phyloP scores from a whole-genome alignment of 768 basidiomycete genomes.

The Pleurotus citrinopileatus region DNA sequence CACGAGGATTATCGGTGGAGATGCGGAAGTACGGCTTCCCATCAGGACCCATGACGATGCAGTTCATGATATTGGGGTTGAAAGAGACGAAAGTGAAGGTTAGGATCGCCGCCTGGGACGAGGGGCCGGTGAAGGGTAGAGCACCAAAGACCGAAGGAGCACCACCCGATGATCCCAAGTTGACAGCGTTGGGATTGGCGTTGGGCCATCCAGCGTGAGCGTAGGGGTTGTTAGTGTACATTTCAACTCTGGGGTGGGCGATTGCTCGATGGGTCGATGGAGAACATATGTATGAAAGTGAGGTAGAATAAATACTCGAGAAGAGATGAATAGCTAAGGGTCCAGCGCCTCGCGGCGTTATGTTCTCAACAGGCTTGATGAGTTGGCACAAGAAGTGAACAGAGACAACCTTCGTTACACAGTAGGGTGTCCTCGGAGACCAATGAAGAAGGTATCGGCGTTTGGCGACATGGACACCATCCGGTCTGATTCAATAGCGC shows the following conservation, averaged over 20 bases:
- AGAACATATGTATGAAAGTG: background rate
- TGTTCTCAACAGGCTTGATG: background rate
- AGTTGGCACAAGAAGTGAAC: background rate
- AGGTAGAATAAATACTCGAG: background rate
- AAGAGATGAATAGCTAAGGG: background rate
- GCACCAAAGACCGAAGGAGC: constrained; percentile 62
- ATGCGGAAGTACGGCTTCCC: constrained; percentile 46
- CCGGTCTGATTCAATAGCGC: too few relatives aligned
- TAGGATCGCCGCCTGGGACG: constrained; percentile 27
- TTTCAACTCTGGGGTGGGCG: too few relatives aligned
- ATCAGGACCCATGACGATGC: constrained; percentile 47
- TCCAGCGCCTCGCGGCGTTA: background rate
- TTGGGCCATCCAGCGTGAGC: constrained; percentile 14
- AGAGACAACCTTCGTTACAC: too few relatives aligned
- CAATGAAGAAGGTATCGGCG: background rate
- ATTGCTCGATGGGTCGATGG: background rate
- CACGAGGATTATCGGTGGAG: constrained; percentile 45
- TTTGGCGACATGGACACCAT: too few relatives aligned
- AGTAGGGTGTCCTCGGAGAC: too few relatives aligned
- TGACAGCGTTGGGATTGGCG: constrained; percentile 21
- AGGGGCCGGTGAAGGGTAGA: constrained; percentile 48
- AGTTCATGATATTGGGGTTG: constrained; percentile 53
- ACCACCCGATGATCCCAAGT: constrained; percentile 15
- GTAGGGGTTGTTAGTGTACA: constrained; percentile 31
- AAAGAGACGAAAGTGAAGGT: constrained; percentile 46